A percentile compares a stretch with the other conserved stretches of the same genome.
Conservation (phyloP, 805 yeast species). For the Zygotorulaspora sp. region DNA sequence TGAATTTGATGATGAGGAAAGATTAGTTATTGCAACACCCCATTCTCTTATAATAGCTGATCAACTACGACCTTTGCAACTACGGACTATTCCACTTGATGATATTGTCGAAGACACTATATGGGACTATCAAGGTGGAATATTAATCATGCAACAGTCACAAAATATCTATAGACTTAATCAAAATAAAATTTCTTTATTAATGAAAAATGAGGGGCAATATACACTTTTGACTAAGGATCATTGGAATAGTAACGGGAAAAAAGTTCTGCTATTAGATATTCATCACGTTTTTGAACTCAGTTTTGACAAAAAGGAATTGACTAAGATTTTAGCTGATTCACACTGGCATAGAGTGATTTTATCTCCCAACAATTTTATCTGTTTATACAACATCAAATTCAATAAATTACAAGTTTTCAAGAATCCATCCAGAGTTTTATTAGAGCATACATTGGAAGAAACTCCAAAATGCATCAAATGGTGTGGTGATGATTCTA, state of each 20-base stretch:
- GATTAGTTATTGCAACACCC: slow-evolving; percentile 18
- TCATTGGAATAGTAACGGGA: slow-evolving; percentile 28
- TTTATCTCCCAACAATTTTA: slow-evolving; percentile 34
- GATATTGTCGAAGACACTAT: slow-evolving; percentile 22
- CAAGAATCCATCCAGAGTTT: slow-evolving; percentile 34
- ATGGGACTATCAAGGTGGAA: slow-evolving; percentile 30
- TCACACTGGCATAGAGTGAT: slow-evolving; percentile 30
- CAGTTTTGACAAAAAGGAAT: slow-evolving; percentile 4
- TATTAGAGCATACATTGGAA: slow-evolving; percentile 26
- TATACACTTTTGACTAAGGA: slow-evolving; percentile 28
- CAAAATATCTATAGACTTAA: slow-evolving; percentile 22
- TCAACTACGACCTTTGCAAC: slow-evolving; percentile 23
- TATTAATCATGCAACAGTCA: slow-evolving; percentile 18
- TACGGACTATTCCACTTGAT: slow-evolving; percentile 11
- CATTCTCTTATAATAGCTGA: slow-evolving; percentile 16
- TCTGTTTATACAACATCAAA: slow-evolving; percentile 45
- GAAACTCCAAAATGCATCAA: slow-evolving; percentile 44
- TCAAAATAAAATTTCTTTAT: slow-evolving; percentile 10
- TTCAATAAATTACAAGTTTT: slow-evolving; percentile 45
- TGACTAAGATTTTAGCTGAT: slow-evolving; percentile 11
- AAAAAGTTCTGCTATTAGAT: slow-evolving; percentile 23
- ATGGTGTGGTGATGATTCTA: slow-evolving; percentile 89
- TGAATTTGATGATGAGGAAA: slow-evolving; percentile 22
- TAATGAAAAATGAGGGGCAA: slow-evolving; percentile 18
- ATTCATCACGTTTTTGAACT: slow-evolving; percentile 21